Base-by-base conservation (phyloP, 1,284 basidiomycete genomes). In the Golubevia sp. region DNA sequence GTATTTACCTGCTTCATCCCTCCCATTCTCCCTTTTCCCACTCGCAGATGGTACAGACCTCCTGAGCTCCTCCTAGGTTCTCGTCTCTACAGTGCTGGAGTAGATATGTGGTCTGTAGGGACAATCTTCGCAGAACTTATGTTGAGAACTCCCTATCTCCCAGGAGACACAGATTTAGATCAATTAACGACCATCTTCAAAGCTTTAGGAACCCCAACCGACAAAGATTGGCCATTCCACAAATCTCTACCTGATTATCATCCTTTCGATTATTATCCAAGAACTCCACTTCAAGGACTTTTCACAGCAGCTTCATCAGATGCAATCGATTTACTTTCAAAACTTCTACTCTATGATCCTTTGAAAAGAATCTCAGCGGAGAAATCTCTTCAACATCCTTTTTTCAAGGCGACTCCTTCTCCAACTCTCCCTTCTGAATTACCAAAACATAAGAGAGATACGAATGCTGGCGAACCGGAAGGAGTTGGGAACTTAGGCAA, bases 101-200 rank as follows among this genome's bases (percentile, higher is more conserved):
- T 96, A 61, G 94, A 97, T 79, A 90, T 94, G 58, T 97, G 94
- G 94, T 93, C 93, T 20, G 91, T 96, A 3, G 94, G 94, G 0
- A 95, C 93, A 76, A 97, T 97, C 72, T 96, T 97, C 82, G 94
- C 94, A 0, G 94, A 97, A 82, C 87, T 97, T 49, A 94, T 97
- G 92, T 86, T 97, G 49, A 89, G 94, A n/a, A 92, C 90, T 34
- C 94, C 94, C 1, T 97, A 95, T 78, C 87, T 97, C 30, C 90
- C 94, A 0, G 94, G 94, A 11, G 94, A 98, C 74, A 92, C 89
- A 58, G 97, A 99, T 80, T 91, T 97, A 87, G 95, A 97, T 79
- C 97, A 99, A 83, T 85, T 99, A 25, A 95, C 93, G 77, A 94
- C 92, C 27, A 97, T 91, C 64, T 98, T 97, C 83, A 90, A 91